These are phyloP conservation scores for Pneumocystis oryctolagi DNA, from an alignment of 1,139 yeast species.

Conservation along the genomic window DNA sequence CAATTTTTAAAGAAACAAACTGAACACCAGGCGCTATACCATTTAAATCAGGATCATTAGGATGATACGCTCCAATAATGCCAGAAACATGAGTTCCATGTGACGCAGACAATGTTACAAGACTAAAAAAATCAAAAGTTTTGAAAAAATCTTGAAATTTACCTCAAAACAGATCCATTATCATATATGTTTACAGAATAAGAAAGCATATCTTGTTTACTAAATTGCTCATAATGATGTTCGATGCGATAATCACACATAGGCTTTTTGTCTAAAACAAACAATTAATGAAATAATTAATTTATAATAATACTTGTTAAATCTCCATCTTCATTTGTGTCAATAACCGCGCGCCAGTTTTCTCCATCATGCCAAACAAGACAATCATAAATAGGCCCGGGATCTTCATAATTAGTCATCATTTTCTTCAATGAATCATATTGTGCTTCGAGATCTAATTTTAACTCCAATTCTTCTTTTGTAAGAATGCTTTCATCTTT, in stretches of 20 bases:
- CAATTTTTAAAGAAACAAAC: slow-evolving; percentile 14
- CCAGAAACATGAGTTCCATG: slow-evolving; percentile 15
- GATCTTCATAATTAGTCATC: slow-evolving; percentile 8
- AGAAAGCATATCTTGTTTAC: slow-evolving; percentile 9
- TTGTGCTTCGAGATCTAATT: slow-evolving; percentile 11
- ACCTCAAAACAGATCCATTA: slow-evolving; percentile 7
- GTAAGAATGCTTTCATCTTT: neutral
- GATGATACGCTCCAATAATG: slow-evolving; percentile 12
- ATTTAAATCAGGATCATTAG: slow-evolving; percentile 7
- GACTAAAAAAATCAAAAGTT: neutral
- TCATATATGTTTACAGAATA: slow-evolving; percentile 12
- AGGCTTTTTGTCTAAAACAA: slow-evolving; percentile 4
- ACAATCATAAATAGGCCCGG: slow-evolving; percentile 11
- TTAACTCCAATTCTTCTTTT: slow-evolving; percentile 4
- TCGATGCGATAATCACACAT: slow-evolving; percentile 8
- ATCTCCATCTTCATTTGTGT: slow-evolving; percentile 9
- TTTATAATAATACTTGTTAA: neutral
- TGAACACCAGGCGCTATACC: slow-evolving; percentile 14
- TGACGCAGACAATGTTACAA: slow-evolving; percentile 12
- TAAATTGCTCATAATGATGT: slow-evolving; percentile 10
- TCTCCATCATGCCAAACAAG: slow-evolving; percentile 12
- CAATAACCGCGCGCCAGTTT: slow-evolving; percentile 9
- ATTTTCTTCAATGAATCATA: slow-evolving; percentile 7
- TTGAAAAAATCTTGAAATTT: neutral
- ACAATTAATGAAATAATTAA: neutral